These are phyloP conservation scores for Pseudonitzschia pungens DNA, from an alignment of 108 stramenopile genomes.

Conservation along the genomic window DNA sequence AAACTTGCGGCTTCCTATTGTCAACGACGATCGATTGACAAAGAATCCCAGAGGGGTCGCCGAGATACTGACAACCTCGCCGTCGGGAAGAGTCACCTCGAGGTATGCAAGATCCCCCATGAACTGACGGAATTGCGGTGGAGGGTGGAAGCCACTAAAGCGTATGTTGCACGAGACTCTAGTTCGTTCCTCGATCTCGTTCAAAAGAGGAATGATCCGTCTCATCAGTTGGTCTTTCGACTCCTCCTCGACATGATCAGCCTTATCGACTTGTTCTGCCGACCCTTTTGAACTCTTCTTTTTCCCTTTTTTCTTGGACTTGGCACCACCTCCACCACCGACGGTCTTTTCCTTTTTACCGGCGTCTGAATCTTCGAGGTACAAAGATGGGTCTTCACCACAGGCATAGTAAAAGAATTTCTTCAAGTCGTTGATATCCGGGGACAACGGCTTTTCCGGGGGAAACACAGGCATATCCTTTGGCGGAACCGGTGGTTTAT, in stretches of 20 bases:
- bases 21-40: slow-evolving; percentile 70
- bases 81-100: slow-evolving; percentile 64
- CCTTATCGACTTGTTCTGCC: slow-evolving; percentile 5
- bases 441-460: slow-evolving; percentile 22
- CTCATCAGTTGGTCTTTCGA: slow-evolving; percentile 20
- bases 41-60: slow-evolving; percentile 87
- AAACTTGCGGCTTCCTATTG: slow-evolving; percentile 40
- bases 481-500: slow-evolving; percentile 22
- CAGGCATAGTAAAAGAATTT: slow-evolving; percentile 74
- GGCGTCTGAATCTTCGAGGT: slow-evolving; percentile 10
- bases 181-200: slow-evolving; percentile 53
- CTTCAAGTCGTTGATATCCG: slow-evolving; percentile 51
- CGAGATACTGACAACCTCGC: slow-evolving; percentile 71
- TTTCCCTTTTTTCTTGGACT: slow-evolving; percentile 50
- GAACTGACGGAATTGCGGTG: slow-evolving; percentile 78
- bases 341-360: not conserved
- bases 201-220: slow-evolving; percentile 47
- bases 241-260: slow-evolving; percentile 13
- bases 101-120: slow-evolving; percentile 94
- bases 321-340: slow-evolving; percentile 20
- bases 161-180: slow-evolving; percentile 50
- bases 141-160: slow-evolving; percentile 85
- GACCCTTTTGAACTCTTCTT: slow-evolving; percentile 36
- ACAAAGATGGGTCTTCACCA: slow-evolving; percentile 63
- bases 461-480: slow-evolving; percentile 41